Evolutionary conservation across 1,284 basidiomycete species (phyloP).

Genomic region (Cutaneotrichosporon arboriforme): DNA sequence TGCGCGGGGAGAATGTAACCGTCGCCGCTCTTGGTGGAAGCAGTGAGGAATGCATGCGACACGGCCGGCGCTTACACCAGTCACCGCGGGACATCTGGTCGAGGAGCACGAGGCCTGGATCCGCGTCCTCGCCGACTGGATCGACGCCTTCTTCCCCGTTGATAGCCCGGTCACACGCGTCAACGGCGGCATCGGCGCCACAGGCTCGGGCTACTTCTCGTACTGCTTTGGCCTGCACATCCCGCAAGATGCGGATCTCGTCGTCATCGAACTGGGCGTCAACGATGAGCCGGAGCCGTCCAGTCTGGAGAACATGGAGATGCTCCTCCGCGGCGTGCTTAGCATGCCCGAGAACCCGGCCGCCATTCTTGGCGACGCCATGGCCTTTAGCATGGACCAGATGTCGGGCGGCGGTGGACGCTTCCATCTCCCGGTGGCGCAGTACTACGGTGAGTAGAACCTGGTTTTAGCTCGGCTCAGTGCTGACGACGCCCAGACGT

Average conservation of each 20-base stretch:
- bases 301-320: constrained; percentile 47
- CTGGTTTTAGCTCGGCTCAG: background rate
- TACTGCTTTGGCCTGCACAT: constrained; percentile 47
- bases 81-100: constrained; percentile 43
- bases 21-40: constrained; percentile 43
- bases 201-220: constrained; percentile 46
- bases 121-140: constrained; percentile 33
- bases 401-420: constrained; percentile 47
- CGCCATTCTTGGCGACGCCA: constrained; percentile 40
- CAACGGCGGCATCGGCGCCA: constrained; percentile 41
- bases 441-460: constrained; percentile 38
- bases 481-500: constrained; percentile 26
- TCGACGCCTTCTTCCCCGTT: constrained; percentile 27
- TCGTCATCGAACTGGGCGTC: constrained; percentile 44
- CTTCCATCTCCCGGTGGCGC: constrained; percentile 45
- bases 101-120: constrained; percentile 37
- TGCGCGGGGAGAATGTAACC: constrained; percentile 37
- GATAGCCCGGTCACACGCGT: constrained; percentile 22
- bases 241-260: constrained; percentile 31
- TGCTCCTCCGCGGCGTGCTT: constrained; percentile 41
- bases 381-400: constrained; percentile 40
- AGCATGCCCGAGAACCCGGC: constrained; percentile 38
- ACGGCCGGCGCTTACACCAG: constrained; percentile 16
- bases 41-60: constrained; percentile 23
- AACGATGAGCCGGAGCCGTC: constrained; percentile 45